Conservation (phyloP, 2,329 filamentous ascomycete species). For the Shiraia bambusicola region DNA sequence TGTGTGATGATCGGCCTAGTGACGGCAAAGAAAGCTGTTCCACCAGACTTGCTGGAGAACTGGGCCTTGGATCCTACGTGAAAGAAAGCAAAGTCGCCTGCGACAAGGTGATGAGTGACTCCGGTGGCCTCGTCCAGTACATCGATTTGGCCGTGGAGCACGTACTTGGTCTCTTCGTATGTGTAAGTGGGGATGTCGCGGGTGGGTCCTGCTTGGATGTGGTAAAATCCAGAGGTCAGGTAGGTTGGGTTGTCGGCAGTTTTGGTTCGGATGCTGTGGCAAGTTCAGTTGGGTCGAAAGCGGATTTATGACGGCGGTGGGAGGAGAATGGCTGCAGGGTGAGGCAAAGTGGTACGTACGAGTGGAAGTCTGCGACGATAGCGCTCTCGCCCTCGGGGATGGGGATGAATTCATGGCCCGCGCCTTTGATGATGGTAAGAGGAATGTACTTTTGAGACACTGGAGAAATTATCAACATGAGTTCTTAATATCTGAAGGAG, state of each 20-base stretch:
- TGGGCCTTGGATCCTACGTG: constrained; percentile 25
- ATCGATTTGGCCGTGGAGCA: constrained; percentile 28
- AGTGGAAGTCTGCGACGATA: constrained; percentile 31
- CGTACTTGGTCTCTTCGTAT: constrained; percentile 31
- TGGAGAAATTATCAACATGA: neutral
- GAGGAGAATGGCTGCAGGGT: neutral
- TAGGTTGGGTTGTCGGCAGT: constrained; percentile 23
- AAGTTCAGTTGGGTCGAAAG: neutral
- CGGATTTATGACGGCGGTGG: neutral
- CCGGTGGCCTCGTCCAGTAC: constrained; percentile 29
- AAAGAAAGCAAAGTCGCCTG: constrained; percentile 31
- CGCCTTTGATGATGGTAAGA: constrained; percentile 31
- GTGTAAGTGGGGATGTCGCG: constrained; percentile 22
- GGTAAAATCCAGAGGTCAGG: constrained; percentile 31
- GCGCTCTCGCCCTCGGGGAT: constrained; percentile 27
- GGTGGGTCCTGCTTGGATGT: constrained; percentile 23
- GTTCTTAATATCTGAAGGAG: neutral
- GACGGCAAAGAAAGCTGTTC: constrained; percentile 26
- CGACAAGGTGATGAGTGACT: constrained; percentile 25
- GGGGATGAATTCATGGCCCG: constrained; percentile 26
- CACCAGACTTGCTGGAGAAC: constrained; percentile 25
- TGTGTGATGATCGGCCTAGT: constrained; percentile 22
- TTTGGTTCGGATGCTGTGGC: constrained; percentile 18
- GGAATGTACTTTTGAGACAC: constrained; percentile 21
- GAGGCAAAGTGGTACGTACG: constrained; percentile 10